Evolutionary conservation across 805 yeast species (phyloP).

Genomic region (Saturnispora gosingensis): DNA sequence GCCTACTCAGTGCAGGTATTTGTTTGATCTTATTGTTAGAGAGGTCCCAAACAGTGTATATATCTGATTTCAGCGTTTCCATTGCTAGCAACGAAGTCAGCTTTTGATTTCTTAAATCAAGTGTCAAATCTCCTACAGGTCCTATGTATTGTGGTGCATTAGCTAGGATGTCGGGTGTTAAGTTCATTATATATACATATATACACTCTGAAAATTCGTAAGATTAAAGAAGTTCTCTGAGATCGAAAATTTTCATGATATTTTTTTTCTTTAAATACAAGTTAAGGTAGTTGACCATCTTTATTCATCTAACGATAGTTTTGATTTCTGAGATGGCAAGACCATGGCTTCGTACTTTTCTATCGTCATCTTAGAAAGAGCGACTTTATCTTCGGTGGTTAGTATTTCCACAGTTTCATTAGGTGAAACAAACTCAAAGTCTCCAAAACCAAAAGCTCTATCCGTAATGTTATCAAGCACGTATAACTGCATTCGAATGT

Average conservation of each 20-base stretch:
- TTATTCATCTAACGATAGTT: slow-evolving; percentile 39
- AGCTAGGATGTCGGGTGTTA: slow-evolving; percentile 41
- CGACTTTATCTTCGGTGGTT: slow-evolving; percentile 53
- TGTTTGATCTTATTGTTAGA: slow-evolving; percentile 63
- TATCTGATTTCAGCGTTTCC: slow-evolving; percentile 24
- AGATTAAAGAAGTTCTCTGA: neutral
- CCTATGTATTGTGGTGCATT: slow-evolving; percentile 45
- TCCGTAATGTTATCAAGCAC: slow-evolving; percentile 80
- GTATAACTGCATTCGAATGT: slow-evolving; percentile 81
- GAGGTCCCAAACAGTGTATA: slow-evolving; percentile 54
- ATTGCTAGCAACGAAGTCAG: slow-evolving; percentile 35
- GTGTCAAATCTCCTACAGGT: slow-evolving; percentile 34
- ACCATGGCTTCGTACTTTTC: slow-evolving; percentile 42
- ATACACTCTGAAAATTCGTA: neutral
- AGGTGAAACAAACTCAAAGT: slow-evolving; percentile 77
- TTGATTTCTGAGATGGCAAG: slow-evolving; percentile 54
- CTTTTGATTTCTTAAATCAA: slow-evolving; percentile 33
- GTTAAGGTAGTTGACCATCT: neutral
- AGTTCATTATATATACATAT: slow-evolving; percentile 34
- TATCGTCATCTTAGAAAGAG: slow-evolving; percentile 41
- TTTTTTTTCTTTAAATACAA: neutral
- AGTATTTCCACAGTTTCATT: slow-evolving; percentile 67
- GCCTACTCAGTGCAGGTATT: slow-evolving; percentile 40
- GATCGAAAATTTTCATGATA: neutral
- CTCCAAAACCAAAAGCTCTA: slow-evolving; percentile 88